A percentile compares a stretch with the other conserved stretches of the same genome.
Conservation (phyloP, 2,329 filamentous ascomycete species). For the Diplodia seriata region DNA sequence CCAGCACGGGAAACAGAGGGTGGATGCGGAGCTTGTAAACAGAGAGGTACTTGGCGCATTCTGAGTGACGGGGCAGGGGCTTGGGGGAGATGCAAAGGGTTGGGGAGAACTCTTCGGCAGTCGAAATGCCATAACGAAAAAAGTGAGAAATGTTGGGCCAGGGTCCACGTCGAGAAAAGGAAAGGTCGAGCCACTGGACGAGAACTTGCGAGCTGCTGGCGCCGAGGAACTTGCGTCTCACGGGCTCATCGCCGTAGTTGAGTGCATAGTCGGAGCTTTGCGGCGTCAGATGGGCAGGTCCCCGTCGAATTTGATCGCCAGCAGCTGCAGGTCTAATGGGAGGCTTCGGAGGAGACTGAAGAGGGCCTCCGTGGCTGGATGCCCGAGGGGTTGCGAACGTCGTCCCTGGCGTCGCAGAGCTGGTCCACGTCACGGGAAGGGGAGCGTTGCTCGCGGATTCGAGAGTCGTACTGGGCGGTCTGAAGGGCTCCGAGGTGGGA, state of each 20-base stretch:
- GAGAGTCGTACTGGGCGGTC: background rate
- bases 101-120: conserved; percentile 18
- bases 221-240: conserved; percentile 32
- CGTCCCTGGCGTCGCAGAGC: conserved; percentile 10
- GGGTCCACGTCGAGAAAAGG: conserved; percentile 29
- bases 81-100: background rate
- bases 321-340: background rate
- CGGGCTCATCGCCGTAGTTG: conserved; percentile 22
- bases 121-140: conserved; percentile 15
- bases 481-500: conserved; percentile 1
- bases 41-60: conserved; percentile 10
- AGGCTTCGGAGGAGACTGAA: conserved; percentile 13
- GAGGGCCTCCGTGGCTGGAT: conserved; percentile 21
- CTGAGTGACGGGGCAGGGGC: background rate
- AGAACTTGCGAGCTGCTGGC: conserved; percentile 34
- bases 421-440: conserved; percentile 1
- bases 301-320: background rate
- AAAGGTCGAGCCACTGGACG: conserved; percentile 33
- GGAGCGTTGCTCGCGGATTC: background rate
- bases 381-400: conserved; percentile 7
- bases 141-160: conserved; percentile 18
- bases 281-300: background rate
- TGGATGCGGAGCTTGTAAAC: conserved; percentile 2
- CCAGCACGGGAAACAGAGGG: conserved; percentile 13
- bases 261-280: conserved; percentile 12